These are phyloP conservation scores for Pleomassaria siparia DNA, from an alignment of 2,329 filamentous ascomycete species.

Conservation along the genomic window DNA sequence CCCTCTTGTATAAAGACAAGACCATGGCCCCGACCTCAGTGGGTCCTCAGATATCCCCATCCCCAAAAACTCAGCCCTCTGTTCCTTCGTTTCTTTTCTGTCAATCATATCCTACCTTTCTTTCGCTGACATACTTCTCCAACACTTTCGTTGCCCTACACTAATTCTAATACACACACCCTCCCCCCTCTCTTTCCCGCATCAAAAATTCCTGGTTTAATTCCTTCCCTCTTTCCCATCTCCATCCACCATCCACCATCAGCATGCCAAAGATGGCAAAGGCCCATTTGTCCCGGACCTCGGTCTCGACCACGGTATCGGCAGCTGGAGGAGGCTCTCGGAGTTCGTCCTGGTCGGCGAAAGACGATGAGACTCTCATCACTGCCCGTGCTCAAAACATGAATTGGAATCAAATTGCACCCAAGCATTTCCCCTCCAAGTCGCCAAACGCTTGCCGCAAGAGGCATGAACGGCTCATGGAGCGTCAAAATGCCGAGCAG, in stretches of 20 bases:
- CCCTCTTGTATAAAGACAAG: conserved; percentile 39
- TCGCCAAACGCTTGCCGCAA: conserved; percentile 83
- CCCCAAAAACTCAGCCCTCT: conserved; percentile 26
- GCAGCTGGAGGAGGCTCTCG: conserved; percentile 35
- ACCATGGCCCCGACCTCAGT: conserved; percentile 13
- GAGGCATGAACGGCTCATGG: conserved; percentile 81
- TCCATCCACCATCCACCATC: conserved; percentile 26
- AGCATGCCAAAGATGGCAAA: conserved; percentile 51
- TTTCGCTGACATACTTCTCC: conserved; percentile 21
- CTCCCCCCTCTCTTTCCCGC: neutral
- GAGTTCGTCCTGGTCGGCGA: conserved; percentile 63
- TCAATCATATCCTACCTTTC: conserved; percentile 35
- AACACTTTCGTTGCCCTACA: conserved; percentile 34
- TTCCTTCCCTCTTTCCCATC: conserved; percentile 2
- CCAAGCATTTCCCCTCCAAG: conserved; percentile 75
- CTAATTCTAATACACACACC: conserved; percentile 35
- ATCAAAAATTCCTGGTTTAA: neutral
- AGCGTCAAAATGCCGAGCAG: conserved; percentile 70
- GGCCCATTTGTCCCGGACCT: conserved; percentile 29
- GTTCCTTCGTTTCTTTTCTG: conserved; percentile 37
- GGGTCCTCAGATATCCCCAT: conserved; percentile 28
- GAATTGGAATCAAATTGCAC: conserved; percentile 82
- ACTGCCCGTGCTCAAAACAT: conserved; percentile 71
- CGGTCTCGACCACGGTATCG: conserved; percentile 35
- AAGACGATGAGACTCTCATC: conserved; percentile 74